Evolutionary conservation across 345 rosid species (phyloP), one percentile per base, ranked within the genome.

Genomic region (Brassica nigra): DNA sequence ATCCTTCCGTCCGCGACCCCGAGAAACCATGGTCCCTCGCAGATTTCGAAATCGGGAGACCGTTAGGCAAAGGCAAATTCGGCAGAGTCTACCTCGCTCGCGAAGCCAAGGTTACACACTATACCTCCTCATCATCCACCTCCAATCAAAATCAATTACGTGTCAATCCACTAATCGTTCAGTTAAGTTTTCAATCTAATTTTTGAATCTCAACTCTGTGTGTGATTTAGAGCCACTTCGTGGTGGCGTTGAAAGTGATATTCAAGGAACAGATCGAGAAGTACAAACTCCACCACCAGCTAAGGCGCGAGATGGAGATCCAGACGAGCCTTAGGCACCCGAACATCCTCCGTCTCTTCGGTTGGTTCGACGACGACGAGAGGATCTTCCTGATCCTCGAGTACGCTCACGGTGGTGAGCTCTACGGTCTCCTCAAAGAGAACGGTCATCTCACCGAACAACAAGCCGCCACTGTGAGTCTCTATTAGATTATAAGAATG

Each of bases 71-170:
- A 77, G 98, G 98, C 47, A 92, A 94, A 77, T 94, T 94, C 78
- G 97, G 97, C 3, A 77, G 98, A 71, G 98, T 92, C 70, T 94
- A 92, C 81, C 88, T 94, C 80, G 97, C 97, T 77, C 82, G 99
- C 70, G 96, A 89, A 85, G 79, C 73, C 74, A 78, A 91, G 97
- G 97, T 92, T 92, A 71, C 10, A 71, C 9, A 57, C 33, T 36
- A 52, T 23, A 2, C 5, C 61, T 7, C 18, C 27, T 9, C 27
- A 1, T 23, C 27, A 23, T 16, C 10, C 6, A 54, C 59, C 59
- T 54, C 4, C 59, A 54, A 16, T 49, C 44, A 12, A 55, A 30
- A 36, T 62, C 18, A 57, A 47, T 59, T 42, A 29, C 31, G 23
- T 76, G 7, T 16, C 4, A 14, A 15, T 64, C 54, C 12, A 23